phyloP scores from a whole-genome alignment of 805 yeast species.

The Kuraishia floccosa region DNA sequence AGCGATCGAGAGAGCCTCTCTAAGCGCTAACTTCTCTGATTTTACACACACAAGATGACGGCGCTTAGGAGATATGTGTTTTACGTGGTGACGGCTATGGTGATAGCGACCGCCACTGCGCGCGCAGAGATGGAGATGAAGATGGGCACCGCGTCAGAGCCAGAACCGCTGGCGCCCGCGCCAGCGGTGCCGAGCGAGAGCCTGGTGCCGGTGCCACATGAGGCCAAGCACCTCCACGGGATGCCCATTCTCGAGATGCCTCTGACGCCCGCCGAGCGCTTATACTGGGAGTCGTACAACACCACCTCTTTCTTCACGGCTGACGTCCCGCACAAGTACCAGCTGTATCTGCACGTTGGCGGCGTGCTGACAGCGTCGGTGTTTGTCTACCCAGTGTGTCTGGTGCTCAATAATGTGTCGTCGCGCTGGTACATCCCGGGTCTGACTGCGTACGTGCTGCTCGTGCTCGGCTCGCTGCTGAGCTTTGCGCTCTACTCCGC shows the following conservation, averaged over 20 bases:
- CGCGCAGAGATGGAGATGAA: too few species aligned
- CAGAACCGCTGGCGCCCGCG: too few species aligned
- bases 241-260: constrained; percentile 59
- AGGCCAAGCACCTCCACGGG: constrained; percentile 46
- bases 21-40: too few species aligned
- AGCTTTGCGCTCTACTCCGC: constrained; percentile 45
- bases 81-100: too few species aligned
- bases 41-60: too few species aligned
- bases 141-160: too few species aligned
- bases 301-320: constrained; percentile 64
- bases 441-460: constrained; percentile 36
- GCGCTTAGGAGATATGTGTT: too few species aligned
- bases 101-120: too few species aligned
- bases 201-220: constrained; percentile 33
- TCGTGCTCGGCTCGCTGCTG: constrained; percentile 38
- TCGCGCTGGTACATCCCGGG: constrained; percentile 49
- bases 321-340: constrained; percentile 31
- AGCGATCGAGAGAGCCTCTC: too few species aligned
- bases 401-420: constrained; percentile 51
- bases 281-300: constrained; percentile 71
- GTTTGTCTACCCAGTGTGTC: constrained; percentile 53
- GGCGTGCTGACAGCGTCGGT: constrained; percentile 32
- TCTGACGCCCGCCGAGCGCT: constrained; percentile 59
- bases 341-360: constrained; percentile 44
- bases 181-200: too few species aligned